Percentiles rank a stretch among this genome's conserved stretches.
Conservation (phyloP, 257 asterid species). For the Haberlea rhodopensis region DNA sequence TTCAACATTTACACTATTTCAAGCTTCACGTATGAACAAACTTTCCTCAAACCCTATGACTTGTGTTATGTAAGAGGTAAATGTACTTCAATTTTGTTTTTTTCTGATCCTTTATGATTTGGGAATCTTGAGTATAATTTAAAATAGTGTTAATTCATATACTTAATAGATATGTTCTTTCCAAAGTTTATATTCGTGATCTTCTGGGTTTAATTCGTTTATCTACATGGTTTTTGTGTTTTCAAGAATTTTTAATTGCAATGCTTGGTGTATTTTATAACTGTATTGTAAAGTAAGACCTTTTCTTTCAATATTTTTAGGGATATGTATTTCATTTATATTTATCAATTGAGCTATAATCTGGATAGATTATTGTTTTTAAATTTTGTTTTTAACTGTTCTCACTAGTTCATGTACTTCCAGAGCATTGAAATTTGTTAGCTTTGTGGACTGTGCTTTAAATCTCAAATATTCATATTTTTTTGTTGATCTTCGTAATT, state of each 20-base stretch:
- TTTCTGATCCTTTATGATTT: too few species aligned
- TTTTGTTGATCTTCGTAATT: not conserved
- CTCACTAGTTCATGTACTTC: not conserved
- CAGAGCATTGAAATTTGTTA: constrained; percentile 7
- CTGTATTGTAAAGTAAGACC: constrained; percentile 3
- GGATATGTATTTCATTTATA: constrained; percentile 15
- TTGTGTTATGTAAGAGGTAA: constrained; percentile 89
- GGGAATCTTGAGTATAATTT: not conserved
- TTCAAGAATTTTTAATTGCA: constrained; percentile 17
- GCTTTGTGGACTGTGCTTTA: not conserved
- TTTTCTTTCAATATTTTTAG: constrained; percentile 9
- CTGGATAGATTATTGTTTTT: not conserved
- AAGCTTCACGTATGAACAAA: constrained; percentile 62
- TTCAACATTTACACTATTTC: constrained; percentile 57
- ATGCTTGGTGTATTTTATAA: constrained; percentile 24
- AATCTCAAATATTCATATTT: not conserved
- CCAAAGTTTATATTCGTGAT: constrained; percentile 1
- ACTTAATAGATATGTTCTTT: not conserved
- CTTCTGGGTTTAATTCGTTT: constrained; percentile 22
- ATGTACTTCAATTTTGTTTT: too few species aligned
- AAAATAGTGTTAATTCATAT: too few species aligned
- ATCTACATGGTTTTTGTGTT: constrained; percentile 7
- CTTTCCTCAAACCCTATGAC: constrained; percentile 66
- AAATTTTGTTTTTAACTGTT: not conserved
- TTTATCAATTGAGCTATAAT: not conserved